phyloP scores from a whole-genome alignment of 805 yeast genomes.

The Saccharomycopsis guyanensis region DNA sequence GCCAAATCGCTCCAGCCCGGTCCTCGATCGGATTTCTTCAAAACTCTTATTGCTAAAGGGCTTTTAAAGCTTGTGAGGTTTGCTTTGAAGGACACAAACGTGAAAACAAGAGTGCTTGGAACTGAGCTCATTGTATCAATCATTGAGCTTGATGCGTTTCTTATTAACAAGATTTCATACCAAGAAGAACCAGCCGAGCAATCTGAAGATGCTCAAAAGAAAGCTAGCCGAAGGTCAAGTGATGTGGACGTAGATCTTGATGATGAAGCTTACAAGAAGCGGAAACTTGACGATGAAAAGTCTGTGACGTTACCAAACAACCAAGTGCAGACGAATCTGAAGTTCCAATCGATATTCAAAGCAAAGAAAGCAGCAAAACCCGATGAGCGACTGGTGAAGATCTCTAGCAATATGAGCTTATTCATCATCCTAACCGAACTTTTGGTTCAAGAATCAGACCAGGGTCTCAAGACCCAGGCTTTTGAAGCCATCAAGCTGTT shows the following conservation, averaged over 20 bases:
- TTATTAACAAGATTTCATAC: conserved; percentile 34
- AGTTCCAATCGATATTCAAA: neutral
- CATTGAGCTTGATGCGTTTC: conserved; percentile 72
- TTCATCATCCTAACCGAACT: conserved; percentile 49
- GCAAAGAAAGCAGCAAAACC: neutral
- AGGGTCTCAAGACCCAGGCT: conserved; percentile 74
- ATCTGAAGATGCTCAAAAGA: conserved; percentile 4
- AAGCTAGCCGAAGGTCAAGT: conserved; percentile 11
- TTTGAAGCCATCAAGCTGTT: conserved; percentile 74
- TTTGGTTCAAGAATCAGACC: conserved; percentile 52
- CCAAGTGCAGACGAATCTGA: too few relatives aligned
- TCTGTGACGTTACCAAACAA: neutral
- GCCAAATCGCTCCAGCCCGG: conserved; percentile 61
- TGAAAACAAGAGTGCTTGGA: conserved; percentile 55
- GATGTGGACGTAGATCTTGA: conserved; percentile 2
- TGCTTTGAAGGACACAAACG: conserved; percentile 50
- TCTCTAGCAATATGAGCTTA: conserved; percentile 36
- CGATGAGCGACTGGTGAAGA: neutral
- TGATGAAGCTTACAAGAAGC: conserved; percentile 10
- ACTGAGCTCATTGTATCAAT: conserved; percentile 74
- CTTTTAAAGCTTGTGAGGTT: conserved; percentile 61
- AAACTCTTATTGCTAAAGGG: conserved; percentile 57
- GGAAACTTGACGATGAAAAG: neutral
- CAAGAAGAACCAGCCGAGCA: conserved; percentile 6
- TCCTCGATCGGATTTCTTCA: conserved; percentile 61